Percentiles rank a stretch among this genome's conserved stretches.
Evolutionary conservation across 768 basidiomycete genomes (phyloP).

Genomic region (Lactarius trivialis): DNA sequence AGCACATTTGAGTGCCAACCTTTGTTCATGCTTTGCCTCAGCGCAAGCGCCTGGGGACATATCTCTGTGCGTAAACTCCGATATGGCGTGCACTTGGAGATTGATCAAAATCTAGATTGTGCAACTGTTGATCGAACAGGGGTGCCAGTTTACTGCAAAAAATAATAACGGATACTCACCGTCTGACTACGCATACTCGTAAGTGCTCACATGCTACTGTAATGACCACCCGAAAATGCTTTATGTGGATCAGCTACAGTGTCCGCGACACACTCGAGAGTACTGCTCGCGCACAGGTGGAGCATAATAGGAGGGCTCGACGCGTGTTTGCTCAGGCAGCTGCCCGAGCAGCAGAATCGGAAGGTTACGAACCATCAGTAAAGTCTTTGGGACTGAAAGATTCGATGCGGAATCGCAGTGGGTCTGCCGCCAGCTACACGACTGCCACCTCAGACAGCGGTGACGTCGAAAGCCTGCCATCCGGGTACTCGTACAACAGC

Average conservation of each 20-base stretch:
- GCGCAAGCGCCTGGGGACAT: conserved; percentile 86
- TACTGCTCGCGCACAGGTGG: conserved; percentile 70
- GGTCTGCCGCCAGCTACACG: conserved; percentile 26
- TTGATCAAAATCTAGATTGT: conserved; percentile 48
- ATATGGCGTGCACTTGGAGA: conserved; percentile 17
- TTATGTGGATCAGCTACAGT: conserved; percentile 44
- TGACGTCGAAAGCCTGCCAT: conserved; percentile 23
- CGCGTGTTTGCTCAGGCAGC: conserved; percentile 72
- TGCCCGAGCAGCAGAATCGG: conserved; percentile 58
- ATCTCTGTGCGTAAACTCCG: conserved; percentile 49
- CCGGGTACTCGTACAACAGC: conserved; percentile 17
- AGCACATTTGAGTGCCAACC: background rate
- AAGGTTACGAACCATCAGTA: conserved; percentile 34
- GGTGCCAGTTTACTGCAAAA: conserved; percentile 73
- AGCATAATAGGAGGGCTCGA: conserved; percentile 70
- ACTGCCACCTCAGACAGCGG: conserved; percentile 28
- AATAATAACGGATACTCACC: conserved; percentile 92
- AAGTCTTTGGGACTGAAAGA: conserved; percentile 43
- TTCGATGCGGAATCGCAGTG: conserved; percentile 22
- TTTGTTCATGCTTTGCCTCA: conserved; percentile 29
- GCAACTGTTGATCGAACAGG: conserved; percentile 80
- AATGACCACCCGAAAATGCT: conserved; percentile 21
- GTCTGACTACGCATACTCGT: conserved; percentile 91
- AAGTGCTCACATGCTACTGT: conserved; percentile 28
- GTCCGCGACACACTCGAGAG: conserved; percentile 76